These are phyloP conservation scores for Starmerella stigmatis DNA, from an alignment of 805 yeast genomes.

Conservation along the genomic window DNA sequence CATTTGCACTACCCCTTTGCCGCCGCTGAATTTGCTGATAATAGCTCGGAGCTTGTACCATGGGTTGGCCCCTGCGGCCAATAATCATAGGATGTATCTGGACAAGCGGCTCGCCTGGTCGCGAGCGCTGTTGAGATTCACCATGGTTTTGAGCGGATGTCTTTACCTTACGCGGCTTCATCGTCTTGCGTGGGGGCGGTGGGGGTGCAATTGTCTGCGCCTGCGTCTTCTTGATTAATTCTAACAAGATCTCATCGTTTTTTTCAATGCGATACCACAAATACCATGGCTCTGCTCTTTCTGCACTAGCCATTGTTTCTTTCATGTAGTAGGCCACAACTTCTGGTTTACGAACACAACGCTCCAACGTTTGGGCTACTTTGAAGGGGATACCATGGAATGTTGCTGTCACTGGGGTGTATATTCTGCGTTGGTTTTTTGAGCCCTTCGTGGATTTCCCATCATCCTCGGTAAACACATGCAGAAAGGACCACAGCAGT, in stretches of 20 bases:
- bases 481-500: constrained; percentile 33
- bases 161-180: constrained; percentile 19
- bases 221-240: constrained; percentile 21
- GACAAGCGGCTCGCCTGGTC: constrained; percentile 11
- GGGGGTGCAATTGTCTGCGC: constrained; percentile 20
- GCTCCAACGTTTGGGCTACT: constrained; percentile 51
- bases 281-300: constrained; percentile 48
- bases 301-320: constrained; percentile 47
- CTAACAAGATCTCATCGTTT: constrained; percentile 26
- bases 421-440: constrained; percentile 21
- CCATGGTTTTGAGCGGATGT: not conserved
- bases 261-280: constrained; percentile 65
- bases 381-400: constrained; percentile 56
- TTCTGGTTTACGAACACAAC: constrained; percentile 51
- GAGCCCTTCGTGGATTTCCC: not conserved
- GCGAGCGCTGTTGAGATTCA: not conserved
- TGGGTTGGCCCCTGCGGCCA: not conserved
- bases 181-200: constrained; percentile 13
- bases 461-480: constrained; percentile 12
- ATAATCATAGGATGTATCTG: constrained; percentile 5
- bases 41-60: constrained; percentile 13
- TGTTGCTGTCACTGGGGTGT: constrained; percentile 55
- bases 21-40: not conserved
- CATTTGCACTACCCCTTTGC: not conserved
- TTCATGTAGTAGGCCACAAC: constrained; percentile 55